phyloP scores from a whole-genome alignment of 2,329 filamentous ascomycete genomes.

The Beauveria medogensis region DNA sequence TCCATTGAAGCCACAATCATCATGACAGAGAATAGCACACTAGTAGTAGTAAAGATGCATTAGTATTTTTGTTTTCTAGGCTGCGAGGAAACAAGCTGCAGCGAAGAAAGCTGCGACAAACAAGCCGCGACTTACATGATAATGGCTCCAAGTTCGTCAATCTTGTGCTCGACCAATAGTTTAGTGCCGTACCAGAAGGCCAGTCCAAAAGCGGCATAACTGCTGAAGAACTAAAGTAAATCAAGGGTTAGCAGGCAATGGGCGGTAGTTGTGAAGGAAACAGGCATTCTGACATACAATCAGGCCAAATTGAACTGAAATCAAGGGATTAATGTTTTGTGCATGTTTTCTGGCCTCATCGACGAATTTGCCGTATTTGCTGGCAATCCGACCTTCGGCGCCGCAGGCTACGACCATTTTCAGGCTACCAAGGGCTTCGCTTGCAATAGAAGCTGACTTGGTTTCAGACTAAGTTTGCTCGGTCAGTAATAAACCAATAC shows the following conservation, averaged over 20 bases:
- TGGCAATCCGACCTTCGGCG: conserved; percentile 45
- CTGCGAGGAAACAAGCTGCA: too few species aligned
- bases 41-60: conserved; percentile 13
- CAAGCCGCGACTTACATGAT: conserved; percentile 37
- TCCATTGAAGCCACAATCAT: conserved; percentile 49
- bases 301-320: conserved; percentile 44
- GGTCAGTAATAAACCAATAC: neutral
- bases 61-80: too few species aligned
- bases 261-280: neutral
- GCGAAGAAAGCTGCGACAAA: neutral
- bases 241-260: neutral
- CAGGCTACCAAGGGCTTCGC: conserved; percentile 51
- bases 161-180: conserved; percentile 35
- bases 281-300: conserved; percentile 25
- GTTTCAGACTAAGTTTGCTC: conserved; percentile 17
- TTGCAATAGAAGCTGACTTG: conserved; percentile 51
- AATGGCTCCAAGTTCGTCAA: conserved; percentile 45
- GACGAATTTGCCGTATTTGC: conserved; percentile 46
- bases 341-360: conserved; percentile 43
- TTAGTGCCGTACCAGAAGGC: conserved; percentile 57
- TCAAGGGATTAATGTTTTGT: conserved; percentile 39
- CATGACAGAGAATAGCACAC: conserved; percentile 50
- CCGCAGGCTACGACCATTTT: conserved; percentile 56
- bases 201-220: conserved; percentile 45
- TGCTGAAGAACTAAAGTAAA: conserved; percentile 38